Base-by-base conservation (phyloP, 2,329 filamentous ascomycete genomes). In the Botryotinia globosa region DNA sequence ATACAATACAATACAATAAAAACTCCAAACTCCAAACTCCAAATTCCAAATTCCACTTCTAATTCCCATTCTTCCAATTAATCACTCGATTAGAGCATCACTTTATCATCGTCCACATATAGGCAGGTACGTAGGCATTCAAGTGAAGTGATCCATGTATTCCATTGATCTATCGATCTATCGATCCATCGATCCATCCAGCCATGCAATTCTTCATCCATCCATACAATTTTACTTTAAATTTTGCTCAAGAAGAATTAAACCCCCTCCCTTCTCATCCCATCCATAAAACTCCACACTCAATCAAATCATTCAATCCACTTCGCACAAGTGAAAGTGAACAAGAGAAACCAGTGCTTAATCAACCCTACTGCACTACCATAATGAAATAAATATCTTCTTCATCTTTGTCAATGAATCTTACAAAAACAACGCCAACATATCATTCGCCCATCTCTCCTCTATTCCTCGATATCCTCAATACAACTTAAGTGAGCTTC, bases 401-500 rank as follows among this genome's bases (percentile, higher is more conserved):
- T 16, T 54, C 51, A 56, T 29, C n/a, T 56, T 56, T 18, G 18
- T 18, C 51, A 67, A 54, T 6, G 34, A 67, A 67, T 54, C 64
- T 54, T 54, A 54, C 64, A 39, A 67, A 37, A 29, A 48, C n/a
- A 34, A 54, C 39, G n/a, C 37, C 34, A 37, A 39, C 25, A 9
- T 18, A 34, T 61, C 37, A n/a, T 51, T 54, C 16, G 3, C 25
- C 48, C 25, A 32, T 67, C n/a, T 37, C 14, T 25, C 48, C n/a
- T 29, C 18, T 48, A 8, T 34, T n/a, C 25, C 51, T 54, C 34
- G 29, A 54, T n/a, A n/a, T 16, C 34, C 22, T 73, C 58, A 75
- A 54, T 74, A 73, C 44, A 63, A 51, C 68, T 73, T 69, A 4
- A 73, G 75, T 56, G 76, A 77, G 71, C 71, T 73, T 68, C 74